Evolutionary conservation across 768 basidiomycete species (phyloP), one percentile per base, ranked within the genome.

Genomic region (Boletus patriciae): DNA sequence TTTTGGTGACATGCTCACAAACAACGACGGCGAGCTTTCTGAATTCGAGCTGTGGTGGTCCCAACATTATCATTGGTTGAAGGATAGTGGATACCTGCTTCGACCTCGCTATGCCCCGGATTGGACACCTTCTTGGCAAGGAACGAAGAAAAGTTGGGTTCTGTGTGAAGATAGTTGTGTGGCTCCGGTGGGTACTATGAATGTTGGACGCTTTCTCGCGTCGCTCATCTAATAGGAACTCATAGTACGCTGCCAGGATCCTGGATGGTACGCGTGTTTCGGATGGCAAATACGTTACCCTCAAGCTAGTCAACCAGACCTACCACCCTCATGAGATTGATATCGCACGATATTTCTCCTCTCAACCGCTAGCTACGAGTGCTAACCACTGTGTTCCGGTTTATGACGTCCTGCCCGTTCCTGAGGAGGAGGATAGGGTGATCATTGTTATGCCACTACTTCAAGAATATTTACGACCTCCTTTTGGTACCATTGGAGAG

Each of bases 361-460:
- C 56, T 0, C 25, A 46, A 12, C 0, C 23, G 0, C 41, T 65
- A 1, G 43, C n/a, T 0, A 38, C 0, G 1, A 19, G 33, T 25
- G 54, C 25, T 18, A 80, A 77, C 29, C 73, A 77, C 47, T 76
- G 75, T 13, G 64, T 75, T 2, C 74, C 70, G 0, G 38, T 76
- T 7, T 58, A 68, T 13, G 73, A 74, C 9, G 23, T 59, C 0
- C 15, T 74, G 1, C 9, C 41, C 16, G 43, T 70, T 40, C 49
- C 46, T 16, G 54, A 55, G 0, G 52, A 63, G 0, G 48, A 53
- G 2, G 38, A 67, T 16, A 19, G 0, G 1, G 36, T 37, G 11
- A 65, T 70, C 2, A 46, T 75, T 3, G 66, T 73, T 2, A 77
- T 76, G 72, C 78, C 77, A 0, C 52, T 75, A 2, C 66, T 79